These are phyloP conservation scores for Nakazawaea holstii DNA, from an alignment of 805 yeast species.

Conservation along the genomic window DNA sequence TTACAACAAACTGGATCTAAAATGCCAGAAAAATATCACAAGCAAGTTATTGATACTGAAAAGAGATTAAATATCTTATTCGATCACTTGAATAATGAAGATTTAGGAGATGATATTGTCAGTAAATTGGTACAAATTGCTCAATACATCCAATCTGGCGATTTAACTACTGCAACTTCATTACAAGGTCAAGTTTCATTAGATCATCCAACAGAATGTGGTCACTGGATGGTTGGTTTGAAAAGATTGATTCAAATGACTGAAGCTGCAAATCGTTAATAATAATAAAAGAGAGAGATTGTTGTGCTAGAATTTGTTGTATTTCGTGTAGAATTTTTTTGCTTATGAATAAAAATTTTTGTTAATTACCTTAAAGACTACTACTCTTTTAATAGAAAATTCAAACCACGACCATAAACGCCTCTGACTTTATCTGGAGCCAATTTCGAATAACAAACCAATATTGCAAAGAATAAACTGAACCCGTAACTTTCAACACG, in stretches of 20 bases:
- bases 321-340: not conserved
- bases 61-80: conserved; percentile 73
- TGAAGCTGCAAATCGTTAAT: conserved; percentile 28
- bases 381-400: conserved; percentile 5
- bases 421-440: conserved; percentile 30
- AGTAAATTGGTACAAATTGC: conserved; percentile 47
- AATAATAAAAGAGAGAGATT: conserved; percentile 1
- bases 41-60: conserved; percentile 76
- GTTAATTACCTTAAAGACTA: not conserved
- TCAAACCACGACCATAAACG: conserved; percentile 29
- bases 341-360: not conserved
- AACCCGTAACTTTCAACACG: conserved; percentile 26
- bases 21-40: conserved; percentile 67
- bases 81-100: conserved; percentile 73
- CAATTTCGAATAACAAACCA: conserved; percentile 28
- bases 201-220: conserved; percentile 65
- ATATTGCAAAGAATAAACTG: conserved; percentile 29
- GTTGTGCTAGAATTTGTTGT: conserved; percentile 2
- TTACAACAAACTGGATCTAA: conserved; percentile 61
- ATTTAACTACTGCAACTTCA: conserved; percentile 54
- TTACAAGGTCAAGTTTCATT: conserved; percentile 56
- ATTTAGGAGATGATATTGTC: conserved; percentile 54
- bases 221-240: conserved; percentile 91
- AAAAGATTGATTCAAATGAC: conserved; percentile 80
- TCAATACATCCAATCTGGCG: conserved; percentile 42